phyloP scores from a whole-genome alignment of 2,329 filamentous ascomycete genomes.

The Fonsecaea erecta region DNA sequence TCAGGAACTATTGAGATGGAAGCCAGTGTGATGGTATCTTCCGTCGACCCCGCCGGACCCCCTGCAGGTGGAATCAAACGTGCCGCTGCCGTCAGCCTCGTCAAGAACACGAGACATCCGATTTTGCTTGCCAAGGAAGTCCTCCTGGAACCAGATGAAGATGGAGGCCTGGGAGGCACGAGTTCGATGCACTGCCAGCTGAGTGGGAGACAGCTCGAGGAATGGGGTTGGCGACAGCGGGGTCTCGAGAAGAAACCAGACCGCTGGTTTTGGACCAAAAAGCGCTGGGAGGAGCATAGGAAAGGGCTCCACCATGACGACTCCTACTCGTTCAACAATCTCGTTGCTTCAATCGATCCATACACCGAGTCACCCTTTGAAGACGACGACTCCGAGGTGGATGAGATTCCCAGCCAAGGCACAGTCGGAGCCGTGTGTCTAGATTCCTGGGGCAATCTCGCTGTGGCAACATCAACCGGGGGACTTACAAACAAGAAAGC shows the following conservation, averaged over 20 bases:
- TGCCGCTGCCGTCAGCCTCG: conserved; percentile 74
- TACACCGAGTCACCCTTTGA: conserved; percentile 45
- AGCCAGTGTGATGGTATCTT: conserved; percentile 81
- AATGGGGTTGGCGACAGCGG: conserved; percentile 61
- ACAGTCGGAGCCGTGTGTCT: conserved; percentile 83
- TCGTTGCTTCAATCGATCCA: conserved; percentile 25
- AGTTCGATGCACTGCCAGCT: conserved; percentile 66
- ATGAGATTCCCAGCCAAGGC: conserved; percentile 77
- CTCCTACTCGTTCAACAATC: conserved; percentile 27
- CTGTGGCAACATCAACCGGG: conserved; percentile 69
- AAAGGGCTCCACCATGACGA: conserved; percentile 56
- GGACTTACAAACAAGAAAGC: conserved; percentile 88
- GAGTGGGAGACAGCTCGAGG: conserved; percentile 69
- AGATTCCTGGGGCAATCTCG: conserved; percentile 74
- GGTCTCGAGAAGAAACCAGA: conserved; percentile 71
- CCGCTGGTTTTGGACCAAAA: conserved; percentile 77
- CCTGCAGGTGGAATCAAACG: conserved; percentile 61
- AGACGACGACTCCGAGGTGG: conserved; percentile 52
- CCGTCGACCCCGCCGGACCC: conserved; percentile 34
- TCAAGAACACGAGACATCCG: conserved; percentile 77
- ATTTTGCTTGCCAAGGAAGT: conserved; percentile 74
- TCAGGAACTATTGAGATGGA: conserved; percentile 85
- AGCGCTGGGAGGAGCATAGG: conserved; percentile 77
- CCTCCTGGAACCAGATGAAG: conserved; percentile 68
- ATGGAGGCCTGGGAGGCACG: conserved; percentile 45